phyloP scores from a whole-genome alignment of 169 alveolate genomes.

The Besnoitia besnoiti region DNA sequence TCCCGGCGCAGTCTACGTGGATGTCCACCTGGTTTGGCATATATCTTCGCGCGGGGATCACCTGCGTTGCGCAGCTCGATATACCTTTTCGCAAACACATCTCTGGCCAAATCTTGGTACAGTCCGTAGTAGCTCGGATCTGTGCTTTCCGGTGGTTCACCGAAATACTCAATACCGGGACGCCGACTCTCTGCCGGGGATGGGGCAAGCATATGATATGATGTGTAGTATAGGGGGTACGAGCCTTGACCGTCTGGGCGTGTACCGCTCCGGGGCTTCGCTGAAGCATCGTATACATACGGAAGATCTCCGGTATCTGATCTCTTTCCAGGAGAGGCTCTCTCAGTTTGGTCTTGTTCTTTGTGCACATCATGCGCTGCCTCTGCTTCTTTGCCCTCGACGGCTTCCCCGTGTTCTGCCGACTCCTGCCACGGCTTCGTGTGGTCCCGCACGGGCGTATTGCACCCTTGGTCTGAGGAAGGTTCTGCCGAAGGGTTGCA shows the following conservation, averaged over 20 bases:
- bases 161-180: constrained; percentile 38
- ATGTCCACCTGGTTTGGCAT: not conserved
- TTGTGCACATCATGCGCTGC: no score
- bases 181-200: not conserved
- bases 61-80: not conserved
- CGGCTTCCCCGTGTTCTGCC: not conserved
- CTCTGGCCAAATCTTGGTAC: constrained; percentile 1
- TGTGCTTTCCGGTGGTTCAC: constrained; percentile 13
- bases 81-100: not conserved
- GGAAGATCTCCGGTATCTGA: not conserved
- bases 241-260: not conserved
- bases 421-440: not conserved
- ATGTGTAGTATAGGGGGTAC: constrained; percentile 28
- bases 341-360: not conserved
- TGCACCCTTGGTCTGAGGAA: not conserved
- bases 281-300: not conserved
- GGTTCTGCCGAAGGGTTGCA: not conserved
- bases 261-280: not conserved
- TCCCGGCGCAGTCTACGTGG: not conserved
- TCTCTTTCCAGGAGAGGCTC: not conserved
- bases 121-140: constrained; percentile 7
- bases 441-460: not conserved
- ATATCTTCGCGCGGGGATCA: not conserved
- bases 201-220: constrained; percentile 19
- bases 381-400: not conserved